A percentile compares a stretch with the other conserved stretches of the same genome.
Conservation (phyloP, 805 yeast genomes). For the Hanseniaspora lachancei region DNA sequence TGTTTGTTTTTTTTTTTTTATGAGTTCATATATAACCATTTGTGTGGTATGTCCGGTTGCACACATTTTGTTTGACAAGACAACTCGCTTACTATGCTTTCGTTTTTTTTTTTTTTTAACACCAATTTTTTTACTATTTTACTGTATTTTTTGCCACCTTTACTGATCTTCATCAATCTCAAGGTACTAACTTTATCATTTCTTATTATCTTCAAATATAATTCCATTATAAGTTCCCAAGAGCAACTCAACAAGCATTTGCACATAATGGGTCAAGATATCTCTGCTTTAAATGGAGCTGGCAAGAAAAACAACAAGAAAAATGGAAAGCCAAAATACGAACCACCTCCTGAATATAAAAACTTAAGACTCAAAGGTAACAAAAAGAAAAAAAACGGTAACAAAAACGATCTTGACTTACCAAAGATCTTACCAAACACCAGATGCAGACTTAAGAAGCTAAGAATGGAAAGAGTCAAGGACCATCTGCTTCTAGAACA, state of each 20-base stretch:
- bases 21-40: too few relatives aligned
- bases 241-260: neutral
- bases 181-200: too few relatives aligned
- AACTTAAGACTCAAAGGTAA: slow-evolving; percentile 55
- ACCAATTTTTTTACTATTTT: neutral
- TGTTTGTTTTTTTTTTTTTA: too few relatives aligned
- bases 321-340: slow-evolving; percentile 89
- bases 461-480: slow-evolving; percentile 90
- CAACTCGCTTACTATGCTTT: too few relatives aligned
- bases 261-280: slow-evolving; percentile 27
- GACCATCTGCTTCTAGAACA: slow-evolving; percentile 91
- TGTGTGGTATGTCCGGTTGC: too few relatives aligned
- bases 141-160: neutral
- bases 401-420: slow-evolving; percentile 62
- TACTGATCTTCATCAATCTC: neutral
- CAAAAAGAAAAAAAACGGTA: slow-evolving; percentile 68
- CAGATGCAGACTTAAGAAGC: slow-evolving; percentile 78
- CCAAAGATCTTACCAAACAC: slow-evolving; percentile 87
- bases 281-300: slow-evolving; percentile 27
- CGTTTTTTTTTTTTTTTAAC: neutral
- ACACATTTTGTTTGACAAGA: too few relatives aligned
- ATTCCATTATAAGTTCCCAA: too few relatives aligned
- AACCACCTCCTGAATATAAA: slow-evolving; percentile 93
- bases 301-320: slow-evolving; percentile 44
- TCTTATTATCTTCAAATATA: too few relatives aligned